Base-by-base conservation (phyloP, 345 rosid genomes). In the Erucastrum elatum region DNA sequence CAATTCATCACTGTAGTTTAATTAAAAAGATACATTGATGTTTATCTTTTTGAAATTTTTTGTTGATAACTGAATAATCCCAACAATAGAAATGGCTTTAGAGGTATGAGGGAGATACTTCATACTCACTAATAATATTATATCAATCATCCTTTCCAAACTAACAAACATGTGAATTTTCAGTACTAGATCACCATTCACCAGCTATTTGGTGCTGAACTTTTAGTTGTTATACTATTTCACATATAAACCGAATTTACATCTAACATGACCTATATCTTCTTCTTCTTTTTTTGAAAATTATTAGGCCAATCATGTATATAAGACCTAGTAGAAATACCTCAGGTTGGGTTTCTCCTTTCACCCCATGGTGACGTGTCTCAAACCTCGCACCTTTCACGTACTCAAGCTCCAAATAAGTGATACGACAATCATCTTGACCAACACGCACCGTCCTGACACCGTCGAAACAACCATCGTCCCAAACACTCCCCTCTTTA, bases 321-420 rank as follows among this genome's bases (percentile, higher is more conserved):
- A 44, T 1, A 12, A 44, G 6, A 4, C 4, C 1, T 11, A 26
- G 8, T 27, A 29, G 58, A 41, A 27, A 53, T 59, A 76, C 80
- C 74, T 76, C 80, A 6, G 68, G 17, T 34, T 4, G 31, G 15
- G 37, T 49, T n/a, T 15, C 17, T 63, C 56, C 70, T 77, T 63
- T 77, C 41, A n/a, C 41, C 6, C 80, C 80, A 35, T 77, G 80
- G 41, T 34, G 56, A 33, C 9, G 60, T 9, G 44, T 62, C 46
- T 33, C 68, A 0, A 16, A 5, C 26, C 37, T 12, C 2, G 16
- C 26, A 3, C 15, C 65, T 63, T 70, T 70, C 44, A 26, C 75
- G n/a, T 77, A 77, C 59, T 70, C 80, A 2, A 53, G 26, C 64
- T 77, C 75, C 4, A 77, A 27, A 53, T 70, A 77, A 70, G 75